Percentiles rank a stretch among this genome's conserved stretches.
Evolutionary conservation across 140 eudicot species (phyloP).

Genomic region (Flaveria floridana): DNA sequence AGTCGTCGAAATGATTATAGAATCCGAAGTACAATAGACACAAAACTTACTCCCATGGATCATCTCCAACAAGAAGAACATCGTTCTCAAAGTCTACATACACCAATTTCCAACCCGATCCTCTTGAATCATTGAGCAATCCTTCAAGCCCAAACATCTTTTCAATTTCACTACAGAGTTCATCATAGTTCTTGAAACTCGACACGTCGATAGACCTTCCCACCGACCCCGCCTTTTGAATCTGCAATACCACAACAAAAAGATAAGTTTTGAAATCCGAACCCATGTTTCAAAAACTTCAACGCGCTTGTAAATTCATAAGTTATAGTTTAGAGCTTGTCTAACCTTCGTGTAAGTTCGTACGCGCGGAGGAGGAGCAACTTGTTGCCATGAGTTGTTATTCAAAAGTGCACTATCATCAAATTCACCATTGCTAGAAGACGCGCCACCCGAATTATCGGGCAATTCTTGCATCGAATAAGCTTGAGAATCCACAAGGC

Average conservation of each 20-base stretch:
- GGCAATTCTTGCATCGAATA: constrained; percentile 85
- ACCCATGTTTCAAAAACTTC: constrained; percentile 12
- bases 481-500: constrained; percentile 84
- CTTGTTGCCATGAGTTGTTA: constrained; percentile 81
- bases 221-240: constrained; percentile 95
- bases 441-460: constrained; percentile 91
- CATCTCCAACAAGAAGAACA: constrained; percentile 96
- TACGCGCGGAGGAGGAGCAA: constrained; percentile 71
- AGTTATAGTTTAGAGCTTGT: not conserved
- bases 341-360: constrained; percentile 90
- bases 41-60: constrained; percentile 98
- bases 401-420: constrained; percentile 69
- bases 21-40: not conserved
- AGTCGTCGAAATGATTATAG: too few relatives aligned
- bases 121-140: constrained; percentile 70
- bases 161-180: constrained; percentile 75
- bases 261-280: not conserved
- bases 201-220: constrained; percentile 98
- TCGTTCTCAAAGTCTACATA: constrained; percentile 94
- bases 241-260: constrained; percentile 41
- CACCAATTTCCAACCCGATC: constrained; percentile 92
- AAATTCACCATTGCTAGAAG: constrained; percentile 91
- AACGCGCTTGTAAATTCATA: not conserved
- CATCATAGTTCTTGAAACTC: constrained; percentile 73
- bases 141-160: constrained; percentile 97